Evolutionary conservation across 768 basidiomycete genomes (phyloP).

Genomic region (Pisolithus microcarpus): DNA sequence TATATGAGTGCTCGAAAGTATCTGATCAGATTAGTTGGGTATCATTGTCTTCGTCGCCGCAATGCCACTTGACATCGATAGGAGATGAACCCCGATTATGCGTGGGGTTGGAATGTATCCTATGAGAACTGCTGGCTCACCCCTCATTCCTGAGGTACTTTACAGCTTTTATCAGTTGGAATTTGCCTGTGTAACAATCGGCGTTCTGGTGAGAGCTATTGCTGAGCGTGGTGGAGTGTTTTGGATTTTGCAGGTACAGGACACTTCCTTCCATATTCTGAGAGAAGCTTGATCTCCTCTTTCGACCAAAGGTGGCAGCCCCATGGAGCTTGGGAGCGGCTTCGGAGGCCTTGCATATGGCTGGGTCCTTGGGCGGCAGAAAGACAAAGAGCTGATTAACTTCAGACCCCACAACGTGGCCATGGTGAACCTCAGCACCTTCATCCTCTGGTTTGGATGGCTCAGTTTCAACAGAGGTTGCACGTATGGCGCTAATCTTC

Average conservation of each 20-base stretch:
- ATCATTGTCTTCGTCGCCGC: neutral
- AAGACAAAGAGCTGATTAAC: conserved; percentile 62
- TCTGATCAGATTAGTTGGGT: conserved; percentile 42
- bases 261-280: conserved; percentile 1
- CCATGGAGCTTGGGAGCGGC: conserved; percentile 84
- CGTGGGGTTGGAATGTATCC: conserved; percentile 18
- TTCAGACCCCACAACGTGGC: conserved; percentile 88
- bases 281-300: neutral
- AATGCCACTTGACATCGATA: neutral
- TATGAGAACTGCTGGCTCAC: conserved; percentile 63
- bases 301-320: conserved; percentile 59
- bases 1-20: conserved; percentile 60
- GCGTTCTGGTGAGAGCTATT: too few relatives aligned
- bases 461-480: conserved; percentile 89
- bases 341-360: conserved; percentile 80
- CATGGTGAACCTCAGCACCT: conserved; percentile 75
- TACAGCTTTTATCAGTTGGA: conserved; percentile 87
- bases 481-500: conserved; percentile 81
- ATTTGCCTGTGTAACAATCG: conserved; percentile 76
- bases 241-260: conserved; percentile 78
- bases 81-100: neutral
- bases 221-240: conserved; percentile 86
- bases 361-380: conserved; percentile 78
- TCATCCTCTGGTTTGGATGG: conserved; percentile 85
- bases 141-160: conserved; percentile 72